Conservation (phyloP, 495 filamentous ascomycete species). For the Penicillium tannophilum region DNA sequence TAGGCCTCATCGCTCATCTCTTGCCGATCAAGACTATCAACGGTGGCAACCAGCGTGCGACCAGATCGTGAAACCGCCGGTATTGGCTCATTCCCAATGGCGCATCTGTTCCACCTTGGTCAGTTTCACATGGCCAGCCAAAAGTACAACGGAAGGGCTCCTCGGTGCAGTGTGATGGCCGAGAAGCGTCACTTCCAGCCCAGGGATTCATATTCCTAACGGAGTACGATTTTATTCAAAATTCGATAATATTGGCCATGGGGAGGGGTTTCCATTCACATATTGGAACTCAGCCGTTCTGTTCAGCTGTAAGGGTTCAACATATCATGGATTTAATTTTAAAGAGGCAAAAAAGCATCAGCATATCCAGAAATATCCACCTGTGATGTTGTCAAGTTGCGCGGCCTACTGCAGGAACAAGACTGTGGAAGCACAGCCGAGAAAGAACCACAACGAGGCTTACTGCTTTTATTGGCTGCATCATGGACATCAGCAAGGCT, state of each 20-base stretch:
- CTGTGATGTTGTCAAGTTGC: conserved; percentile 22
- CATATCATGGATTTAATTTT: background rate
- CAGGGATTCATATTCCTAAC: background rate
- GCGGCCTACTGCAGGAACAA: conserved; percentile 52
- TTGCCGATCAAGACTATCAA: conserved; percentile 29
- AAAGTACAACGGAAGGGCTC: conserved; percentile 17
- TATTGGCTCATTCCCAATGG: conserved; percentile 16
- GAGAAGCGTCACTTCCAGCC: background rate
- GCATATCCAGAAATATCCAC: conserved; percentile 4
- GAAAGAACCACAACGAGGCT: conserved; percentile 16
- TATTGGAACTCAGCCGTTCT: background rate
- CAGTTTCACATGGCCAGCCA: conserved; percentile 31
- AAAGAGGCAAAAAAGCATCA: conserved; percentile 3
- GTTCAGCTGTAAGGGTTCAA: conserved; percentile 1
- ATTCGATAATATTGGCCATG: background rate
- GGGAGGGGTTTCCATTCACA: no score
- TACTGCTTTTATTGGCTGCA: conserved; percentile 18
- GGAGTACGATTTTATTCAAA: background rate
- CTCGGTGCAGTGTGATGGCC: conserved; percentile 12
- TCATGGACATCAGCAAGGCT: conserved; percentile 6
- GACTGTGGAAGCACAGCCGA: conserved; percentile 30
- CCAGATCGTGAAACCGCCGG: conserved; percentile 33
- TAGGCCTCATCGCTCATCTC: conserved; percentile 21
- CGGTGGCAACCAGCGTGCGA: conserved; percentile 23
- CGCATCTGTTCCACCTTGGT: conserved; percentile 10